These are phyloP conservation scores for Tetrahymena thermophila DNA, from an alignment of 73 alveolate genomes.

Conservation along the genomic window DNA sequence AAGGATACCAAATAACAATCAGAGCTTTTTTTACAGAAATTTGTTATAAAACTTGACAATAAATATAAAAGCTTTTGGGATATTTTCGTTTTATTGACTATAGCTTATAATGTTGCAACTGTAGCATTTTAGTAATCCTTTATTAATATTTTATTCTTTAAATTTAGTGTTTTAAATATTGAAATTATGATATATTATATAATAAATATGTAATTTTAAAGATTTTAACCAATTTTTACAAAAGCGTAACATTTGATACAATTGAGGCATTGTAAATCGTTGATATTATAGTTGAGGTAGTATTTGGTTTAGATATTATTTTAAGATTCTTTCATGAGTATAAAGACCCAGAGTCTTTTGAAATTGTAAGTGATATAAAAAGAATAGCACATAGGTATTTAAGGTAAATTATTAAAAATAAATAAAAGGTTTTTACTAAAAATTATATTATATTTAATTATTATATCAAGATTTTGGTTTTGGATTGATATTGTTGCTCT, in stretches of 20 bases:
- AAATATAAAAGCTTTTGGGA: background rate
- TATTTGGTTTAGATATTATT: conserved; percentile 22
- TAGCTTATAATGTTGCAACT: background rate
- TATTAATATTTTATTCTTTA: background rate
- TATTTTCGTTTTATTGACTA: background rate
- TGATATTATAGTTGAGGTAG: conserved; percentile 17
- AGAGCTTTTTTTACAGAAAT: background rate
- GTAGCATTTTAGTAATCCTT: background rate
- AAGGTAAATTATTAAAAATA: background rate
- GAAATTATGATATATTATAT: background rate
- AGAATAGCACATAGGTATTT: conserved; percentile 66
- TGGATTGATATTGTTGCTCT: conserved; percentile 70
- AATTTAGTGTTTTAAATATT: background rate
- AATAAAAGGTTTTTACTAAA: background rate
- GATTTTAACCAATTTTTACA: background rate
- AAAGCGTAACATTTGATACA: background rate
- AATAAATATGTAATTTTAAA: background rate
- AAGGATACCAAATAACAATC: background rate
- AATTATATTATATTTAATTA: background rate
- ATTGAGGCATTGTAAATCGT: background rate
- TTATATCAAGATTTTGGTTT: conserved; percentile 67
- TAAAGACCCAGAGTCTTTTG: conserved; percentile 79
- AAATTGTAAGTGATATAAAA: conserved; percentile 65
- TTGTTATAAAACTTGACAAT: background rate
- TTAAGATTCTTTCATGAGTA: conserved; percentile 59